phyloP scores from a whole-genome alignment of 2,329 filamentous ascomycete genomes.

The Madurella mycetomatis region DNA sequence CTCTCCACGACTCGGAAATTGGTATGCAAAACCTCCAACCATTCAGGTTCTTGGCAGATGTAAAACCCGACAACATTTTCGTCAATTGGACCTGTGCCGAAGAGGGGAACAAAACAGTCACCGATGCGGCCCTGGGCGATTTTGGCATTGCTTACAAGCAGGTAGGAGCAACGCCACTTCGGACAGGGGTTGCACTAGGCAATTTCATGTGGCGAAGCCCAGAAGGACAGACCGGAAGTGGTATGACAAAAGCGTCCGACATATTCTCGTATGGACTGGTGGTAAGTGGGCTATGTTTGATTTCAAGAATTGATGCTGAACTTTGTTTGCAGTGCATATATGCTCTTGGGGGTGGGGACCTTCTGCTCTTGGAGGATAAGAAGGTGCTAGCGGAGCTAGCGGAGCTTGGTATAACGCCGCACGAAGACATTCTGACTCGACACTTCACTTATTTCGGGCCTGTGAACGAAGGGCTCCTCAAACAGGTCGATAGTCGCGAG shows the following conservation, averaged over 20 bases:
- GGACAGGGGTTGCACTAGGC: background rate
- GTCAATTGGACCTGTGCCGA: conserved; percentile 5
- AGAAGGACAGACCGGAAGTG: conserved; percentile 5
- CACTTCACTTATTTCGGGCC: too few relatives aligned
- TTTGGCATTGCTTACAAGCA: conserved; percentile 3
- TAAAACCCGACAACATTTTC: conserved; percentile 7
- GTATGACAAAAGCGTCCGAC: too few relatives aligned
- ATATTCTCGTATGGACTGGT: conserved; percentile 2
- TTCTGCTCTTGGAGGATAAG: too few relatives aligned
- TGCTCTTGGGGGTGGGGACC: too few relatives aligned
- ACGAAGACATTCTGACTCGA: too few relatives aligned
- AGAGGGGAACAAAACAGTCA: conserved; percentile 4
- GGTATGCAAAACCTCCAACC: background rate
- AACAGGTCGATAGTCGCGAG: background rate
- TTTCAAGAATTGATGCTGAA: background rate
- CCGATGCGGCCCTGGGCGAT: conserved; percentile 1
- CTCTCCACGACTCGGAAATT: background rate
- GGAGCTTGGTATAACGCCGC: too few relatives aligned
- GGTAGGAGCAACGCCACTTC: background rate
- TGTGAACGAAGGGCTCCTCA: background rate
- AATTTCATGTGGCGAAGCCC: conserved; percentile 8
- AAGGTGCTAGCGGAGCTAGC: too few relatives aligned
- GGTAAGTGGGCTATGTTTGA: background rate
- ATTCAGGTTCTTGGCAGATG: background rate
- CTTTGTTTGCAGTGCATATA: background rate